Evolutionary conservation across 495 filamentous ascomycete species (phyloP).

Genomic region (Trichoderma reesei): DNA sequence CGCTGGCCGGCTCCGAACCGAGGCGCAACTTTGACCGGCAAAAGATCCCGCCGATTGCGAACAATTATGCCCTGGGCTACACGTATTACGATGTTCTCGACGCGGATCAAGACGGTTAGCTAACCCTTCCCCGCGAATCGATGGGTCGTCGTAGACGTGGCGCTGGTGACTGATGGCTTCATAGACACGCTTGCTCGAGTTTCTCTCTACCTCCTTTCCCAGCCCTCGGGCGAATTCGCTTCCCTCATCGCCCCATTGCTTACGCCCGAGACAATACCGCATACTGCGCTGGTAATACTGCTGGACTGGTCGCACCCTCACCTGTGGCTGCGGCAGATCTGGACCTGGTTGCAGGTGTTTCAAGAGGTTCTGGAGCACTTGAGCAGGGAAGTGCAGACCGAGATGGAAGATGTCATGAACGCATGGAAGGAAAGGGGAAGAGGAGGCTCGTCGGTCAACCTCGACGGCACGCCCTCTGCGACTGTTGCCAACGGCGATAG

Average conservation of each 20-base stretch:
- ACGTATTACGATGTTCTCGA: constrained; percentile 93
- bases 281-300: constrained; percentile 79
- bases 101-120: constrained; percentile 80
- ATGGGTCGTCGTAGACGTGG: background rate
- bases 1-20: constrained; percentile 55
- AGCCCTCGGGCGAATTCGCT: constrained; percentile 71
- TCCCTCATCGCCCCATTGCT: constrained; percentile 77
- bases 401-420: constrained; percentile 75
- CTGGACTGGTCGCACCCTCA: constrained; percentile 90
- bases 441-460: constrained; percentile 38
- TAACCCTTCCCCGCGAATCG: background rate
- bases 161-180: constrained; percentile 12
- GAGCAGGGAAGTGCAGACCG: constrained; percentile 64
- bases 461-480: constrained; percentile 31
- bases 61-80: constrained; percentile 88
- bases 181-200: constrained; percentile 84
- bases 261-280: constrained; percentile 73
- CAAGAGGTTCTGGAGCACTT: constrained; percentile 64
- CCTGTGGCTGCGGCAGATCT: constrained; percentile 79
- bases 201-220: constrained; percentile 79
- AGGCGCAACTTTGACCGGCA: constrained; percentile 47
- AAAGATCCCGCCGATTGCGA: constrained; percentile 71
- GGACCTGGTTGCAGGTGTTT: constrained; percentile 79
- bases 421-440: constrained; percentile 49
- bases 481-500: constrained; percentile 37